Percentiles rank a stretch among this genome's conserved stretches.
Evolutionary conservation across 2,329 filamentous ascomycete genomes (phyloP).

Genomic region (Phialophora macrospora): DNA sequence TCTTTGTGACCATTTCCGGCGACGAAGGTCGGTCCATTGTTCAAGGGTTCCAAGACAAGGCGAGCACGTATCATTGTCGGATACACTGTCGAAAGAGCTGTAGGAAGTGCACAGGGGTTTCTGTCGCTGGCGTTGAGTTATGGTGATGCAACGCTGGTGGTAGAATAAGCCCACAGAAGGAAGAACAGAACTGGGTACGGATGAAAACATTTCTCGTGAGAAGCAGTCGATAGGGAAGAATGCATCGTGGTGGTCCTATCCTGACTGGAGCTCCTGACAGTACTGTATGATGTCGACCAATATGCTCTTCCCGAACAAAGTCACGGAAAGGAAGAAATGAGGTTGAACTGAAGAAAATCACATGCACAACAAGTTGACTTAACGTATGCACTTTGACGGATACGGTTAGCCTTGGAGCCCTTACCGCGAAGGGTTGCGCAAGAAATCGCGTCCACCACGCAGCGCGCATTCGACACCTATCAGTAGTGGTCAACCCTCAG

Average conservation of each 20-base stretch:
- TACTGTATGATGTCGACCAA: not conserved
- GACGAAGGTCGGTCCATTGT: not conserved
- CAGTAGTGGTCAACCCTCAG: not conserved
- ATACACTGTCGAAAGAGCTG: not conserved
- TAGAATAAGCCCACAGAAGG: not conserved
- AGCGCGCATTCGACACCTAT: not conserved
- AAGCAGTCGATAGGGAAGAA: not conserved
- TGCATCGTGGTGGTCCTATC: not conserved
- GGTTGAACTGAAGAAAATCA: not conserved
- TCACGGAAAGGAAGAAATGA: not conserved
- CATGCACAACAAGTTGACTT: not conserved
- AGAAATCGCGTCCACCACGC: slow-evolving; percentile 19
- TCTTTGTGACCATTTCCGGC: not conserved
- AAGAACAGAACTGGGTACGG: not conserved
- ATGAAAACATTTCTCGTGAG: not conserved
- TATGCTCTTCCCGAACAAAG: not conserved
- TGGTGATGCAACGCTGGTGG: not conserved
- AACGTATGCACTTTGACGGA: not conserved
- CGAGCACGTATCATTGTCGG: not conserved
- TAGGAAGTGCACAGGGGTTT: not conserved
- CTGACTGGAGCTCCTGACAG: not conserved
- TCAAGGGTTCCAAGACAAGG: not conserved
- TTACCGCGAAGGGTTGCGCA: slow-evolving; percentile 6
- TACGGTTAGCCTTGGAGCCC: not conserved
- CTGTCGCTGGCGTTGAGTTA: not conserved